Evolutionary conservation across 768 basidiomycete genomes (phyloP), one percentile per base, ranked within the genome.

Genomic region (Lanmaoa pseudosensibilis): DNA sequence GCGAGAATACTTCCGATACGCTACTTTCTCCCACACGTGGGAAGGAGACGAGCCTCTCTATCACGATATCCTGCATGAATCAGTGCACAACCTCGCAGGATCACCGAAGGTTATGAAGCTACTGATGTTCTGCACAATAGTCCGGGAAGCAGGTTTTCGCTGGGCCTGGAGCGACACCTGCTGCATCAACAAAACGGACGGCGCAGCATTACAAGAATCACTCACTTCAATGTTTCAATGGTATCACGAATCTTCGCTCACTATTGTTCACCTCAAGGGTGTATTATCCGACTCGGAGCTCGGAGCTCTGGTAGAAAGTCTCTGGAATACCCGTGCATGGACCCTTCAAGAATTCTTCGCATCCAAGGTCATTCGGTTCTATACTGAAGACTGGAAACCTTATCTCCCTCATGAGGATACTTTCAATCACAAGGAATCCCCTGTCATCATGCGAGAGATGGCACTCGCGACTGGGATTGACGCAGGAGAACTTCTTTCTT

Each of bases 161-260:
- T 65, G 64, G 63, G 63, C 55, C 15, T 70, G 68, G 68, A 50
- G 52, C 34, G 68, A 69, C 16, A 67, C 68, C 0, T 66, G 62
- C 13, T 68, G 67, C 21, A 66, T 69, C 33, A 57, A 68, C 54
- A 68, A 61, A 33, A 40, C 8, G 37, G 62, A 60, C 25, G 50
- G 41, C 3, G 47, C 59, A 15, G 57, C 34, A 19, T 50, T 70
- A 15, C 55, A 62, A 32, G 57, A 65, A 36, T 71, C 69, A 33
- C 54, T 70, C 2, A 52, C 49, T 6, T 69, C 69, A 0, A 71
- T 70, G 69, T 70, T 63, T 33, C 49, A 50, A 45, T 70, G 69
- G 69, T 70, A 70, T 40, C 55, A 61, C 11, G 41, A 55, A 15
- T 68, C 68, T 2, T 56, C 68, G 6, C 54, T 69, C 39, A 69